Conservation (phyloP, 2,329 filamentous ascomycete genomes). For the Cladosporium sp. region DNA sequence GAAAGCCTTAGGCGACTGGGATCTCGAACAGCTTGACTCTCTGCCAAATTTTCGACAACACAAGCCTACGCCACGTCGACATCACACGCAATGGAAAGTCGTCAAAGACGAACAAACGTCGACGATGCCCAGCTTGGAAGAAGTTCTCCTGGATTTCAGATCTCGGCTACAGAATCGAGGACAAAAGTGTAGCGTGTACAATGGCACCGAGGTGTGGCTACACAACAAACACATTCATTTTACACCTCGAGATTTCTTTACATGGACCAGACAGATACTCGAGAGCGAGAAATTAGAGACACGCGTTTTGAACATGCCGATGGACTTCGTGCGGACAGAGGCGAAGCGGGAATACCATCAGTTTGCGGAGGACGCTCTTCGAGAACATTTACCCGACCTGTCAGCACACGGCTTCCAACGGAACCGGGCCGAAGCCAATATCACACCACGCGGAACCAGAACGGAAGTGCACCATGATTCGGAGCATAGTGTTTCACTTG, state of each 20-base stretch:
- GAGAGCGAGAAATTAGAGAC: neutral
- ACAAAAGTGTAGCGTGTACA: neutral
- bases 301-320: neutral
- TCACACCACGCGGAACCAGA: constrained; percentile 12
- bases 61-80: constrained; percentile 7
- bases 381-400: constrained; percentile 8
- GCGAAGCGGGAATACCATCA: neutral
- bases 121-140: neutral
- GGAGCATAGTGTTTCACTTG: constrained; percentile 9
- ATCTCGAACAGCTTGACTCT: constrained; percentile 12
- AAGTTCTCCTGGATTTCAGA: neutral
- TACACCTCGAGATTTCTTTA: neutral
- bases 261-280: neutral
- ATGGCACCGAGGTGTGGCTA: neutral
- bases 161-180: neutral
- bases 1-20: constrained; percentile 15
- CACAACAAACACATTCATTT: neutral
- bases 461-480: constrained; percentile 16
- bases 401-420: neutral
- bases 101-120: neutral
- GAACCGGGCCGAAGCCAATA: constrained; percentile 5
- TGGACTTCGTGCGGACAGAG: neutral
- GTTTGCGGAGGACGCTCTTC: neutral
- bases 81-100: constrained; percentile 16
- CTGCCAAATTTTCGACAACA: constrained; percentile 18